phyloP scores from a whole-genome alignment of 768 basidiomycete species.

The Boletus vermiculosoides region DNA sequence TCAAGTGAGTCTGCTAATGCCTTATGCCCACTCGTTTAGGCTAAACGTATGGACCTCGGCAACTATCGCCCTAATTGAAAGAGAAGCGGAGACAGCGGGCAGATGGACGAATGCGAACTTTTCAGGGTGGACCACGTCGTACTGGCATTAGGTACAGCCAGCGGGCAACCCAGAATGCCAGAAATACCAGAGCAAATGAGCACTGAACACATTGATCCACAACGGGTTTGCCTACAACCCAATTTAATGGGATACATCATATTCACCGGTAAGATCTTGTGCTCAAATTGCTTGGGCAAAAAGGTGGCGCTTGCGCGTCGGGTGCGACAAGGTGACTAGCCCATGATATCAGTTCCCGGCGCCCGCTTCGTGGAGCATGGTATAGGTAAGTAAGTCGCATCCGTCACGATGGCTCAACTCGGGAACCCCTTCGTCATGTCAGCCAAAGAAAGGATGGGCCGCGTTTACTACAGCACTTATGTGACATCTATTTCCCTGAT shows the following conservation, averaged over 20 bases:
- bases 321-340: constrained; percentile 27
- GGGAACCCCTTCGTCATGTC: constrained; percentile 51
- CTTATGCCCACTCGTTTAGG: neutral
- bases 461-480: constrained; percentile 1
- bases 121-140: neutral
- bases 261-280: constrained; percentile 62
- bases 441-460: constrained; percentile 36
- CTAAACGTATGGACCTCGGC: neutral
- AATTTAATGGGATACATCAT: constrained; percentile 44
- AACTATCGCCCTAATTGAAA: neutral
- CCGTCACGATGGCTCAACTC: constrained; percentile 30
- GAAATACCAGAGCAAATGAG: constrained; percentile 41
- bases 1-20: neutral
- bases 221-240: neutral
- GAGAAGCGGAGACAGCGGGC: neutral
- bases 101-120: no score
- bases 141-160: neutral
- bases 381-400: no score
- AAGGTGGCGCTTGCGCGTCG: no score
- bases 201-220: neutral
- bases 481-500: neutral
- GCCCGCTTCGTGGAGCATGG: constrained; percentile 33
- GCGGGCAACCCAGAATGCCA: constrained; percentile 37
- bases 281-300: constrained; percentile 60
- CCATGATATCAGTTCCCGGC: no score